Base-by-base conservation (phyloP, 306 rosid genomes). In the Senna siamea region DNA sequence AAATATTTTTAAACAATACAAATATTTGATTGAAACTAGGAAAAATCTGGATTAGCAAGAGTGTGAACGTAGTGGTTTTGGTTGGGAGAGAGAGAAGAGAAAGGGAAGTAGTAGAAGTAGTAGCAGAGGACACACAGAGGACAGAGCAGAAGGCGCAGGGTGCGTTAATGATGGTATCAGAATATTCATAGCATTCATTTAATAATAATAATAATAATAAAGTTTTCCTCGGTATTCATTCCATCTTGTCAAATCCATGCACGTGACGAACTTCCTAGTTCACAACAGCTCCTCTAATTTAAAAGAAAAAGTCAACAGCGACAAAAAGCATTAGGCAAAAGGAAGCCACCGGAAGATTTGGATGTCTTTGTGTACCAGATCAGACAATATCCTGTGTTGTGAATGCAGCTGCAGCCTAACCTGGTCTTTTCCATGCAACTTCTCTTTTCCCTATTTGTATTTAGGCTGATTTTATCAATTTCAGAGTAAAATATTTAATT, bases 231-330 rank as follows among this genome's bases (percentile, higher is more conserved):
- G 81, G 76, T 43, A 70, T 79, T 74, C 70, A 73, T 77, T 80
- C 78, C 88, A 77, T 84, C 81, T 65, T 77, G 93, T 86, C 93
- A 80, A 86, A 86, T 85, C 91, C 91, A 88, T 86, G 89, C 93
- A 86, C 88, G 93, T 88, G 93, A 86, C 51, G 14, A 41, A 44
- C 76, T 72, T 75, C 77, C 65, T 34, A 51, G 6, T 54, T 67
- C 67, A 20, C 44, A 26, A 37, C 75, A 56, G 18, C 60, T 35
- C 37, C 11, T 6, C 53, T 20, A 9, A 6, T 57, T 23, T 9
- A 10, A 41, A 41, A 2, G 52, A n/a, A 35, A 72, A 78, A 84
- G 89, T 82, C 96, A 86, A 86, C 84, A 76, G 46, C 19, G 78
- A 81, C 80, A 74, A 72, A 53, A 74, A 62, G 87, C 82, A 76